These are phyloP conservation scores for Coemansia sp. DNA, from an alignment of 192 early-diverging fungal genomes.

Conservation along the genomic window DNA sequence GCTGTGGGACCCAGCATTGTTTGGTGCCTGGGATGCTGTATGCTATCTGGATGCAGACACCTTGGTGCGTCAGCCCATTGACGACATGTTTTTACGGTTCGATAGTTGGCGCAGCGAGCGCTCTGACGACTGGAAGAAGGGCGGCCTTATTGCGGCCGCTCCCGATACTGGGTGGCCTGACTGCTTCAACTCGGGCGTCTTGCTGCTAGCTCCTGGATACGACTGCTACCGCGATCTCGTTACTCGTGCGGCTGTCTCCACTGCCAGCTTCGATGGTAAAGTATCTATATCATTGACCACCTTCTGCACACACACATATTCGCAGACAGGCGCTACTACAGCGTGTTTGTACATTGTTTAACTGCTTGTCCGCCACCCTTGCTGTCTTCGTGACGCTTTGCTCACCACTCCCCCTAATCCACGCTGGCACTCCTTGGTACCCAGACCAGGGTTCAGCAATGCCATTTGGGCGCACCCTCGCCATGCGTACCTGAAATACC, in stretches of 20 bases:
- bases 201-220: slow-evolving; percentile 62
- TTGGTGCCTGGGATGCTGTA: slow-evolving; percentile 60
- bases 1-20: slow-evolving; percentile 75
- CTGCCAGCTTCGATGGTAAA: slow-evolving; percentile 79
- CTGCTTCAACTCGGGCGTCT: slow-evolving; percentile 95
- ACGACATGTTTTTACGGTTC: slow-evolving; percentile 72
- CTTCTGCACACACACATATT: background rate
- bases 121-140: slow-evolving; percentile 32
- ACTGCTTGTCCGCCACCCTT: background rate
- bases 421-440: background rate
- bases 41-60: slow-evolving; percentile 91
- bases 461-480: background rate
- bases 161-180: slow-evolving; percentile 97
- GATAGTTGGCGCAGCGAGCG: slow-evolving; percentile 28
- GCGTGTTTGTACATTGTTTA: background rate
- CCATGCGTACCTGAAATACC: background rate
- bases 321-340: background rate
- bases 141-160: slow-evolving; percentile 75
- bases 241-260: slow-evolving; percentile 55
- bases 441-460: background rate
- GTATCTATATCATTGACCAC: slow-evolving; percentile 3
- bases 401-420: slow-evolving; percentile 18
- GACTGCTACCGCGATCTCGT: slow-evolving; percentile 59
- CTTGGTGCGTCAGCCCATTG: slow-evolving; percentile 78
- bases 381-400: background rate